These are phyloP conservation scores for Phialemoniopsis sp. DNA, from an alignment of 2,329 filamentous ascomycete genomes.

Conservation along the genomic window DNA sequence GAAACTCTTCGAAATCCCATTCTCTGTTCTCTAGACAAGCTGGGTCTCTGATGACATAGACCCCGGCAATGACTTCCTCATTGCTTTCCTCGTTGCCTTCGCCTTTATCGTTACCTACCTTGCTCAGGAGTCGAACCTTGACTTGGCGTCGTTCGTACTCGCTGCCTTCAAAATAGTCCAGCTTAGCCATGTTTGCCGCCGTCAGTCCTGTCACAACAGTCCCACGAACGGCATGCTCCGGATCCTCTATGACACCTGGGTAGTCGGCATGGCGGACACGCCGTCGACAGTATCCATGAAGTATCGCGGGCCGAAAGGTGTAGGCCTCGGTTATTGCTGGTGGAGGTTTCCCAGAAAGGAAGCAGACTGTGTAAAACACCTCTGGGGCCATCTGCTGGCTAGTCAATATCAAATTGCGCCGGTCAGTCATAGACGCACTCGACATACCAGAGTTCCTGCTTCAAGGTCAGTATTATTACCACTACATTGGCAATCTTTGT, in stretches of 20 bases:
- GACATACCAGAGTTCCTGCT: slow-evolving; percentile 32
- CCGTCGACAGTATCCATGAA: slow-evolving; percentile 67
- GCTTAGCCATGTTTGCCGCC: slow-evolving; percentile 65
- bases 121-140: slow-evolving; percentile 45
- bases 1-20: slow-evolving; percentile 88
- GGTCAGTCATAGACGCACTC: neutral
- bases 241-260: slow-evolving; percentile 65
- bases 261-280: slow-evolving; percentile 72
- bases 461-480: neutral
- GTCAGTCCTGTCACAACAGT: slow-evolving; percentile 76
- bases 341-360: slow-evolving; percentile 49
- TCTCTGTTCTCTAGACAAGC: slow-evolving; percentile 62
- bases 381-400: slow-evolving; percentile 67
- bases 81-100: slow-evolving; percentile 34
- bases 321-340: slow-evolving; percentile 50
- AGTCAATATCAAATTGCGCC: neutral
- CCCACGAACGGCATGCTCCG: slow-evolving; percentile 61
- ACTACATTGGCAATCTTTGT: neutral
- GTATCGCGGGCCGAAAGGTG: slow-evolving; percentile 68
- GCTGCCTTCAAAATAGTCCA: slow-evolving; percentile 79
- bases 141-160: slow-evolving; percentile 62
- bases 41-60: slow-evolving; percentile 59
- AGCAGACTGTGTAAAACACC: slow-evolving; percentile 82
- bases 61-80: slow-evolving; percentile 47
- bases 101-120: slow-evolving; percentile 28